Base-by-base conservation (phyloP, 306 rosid species). In the Cicer judaicum region DNA sequence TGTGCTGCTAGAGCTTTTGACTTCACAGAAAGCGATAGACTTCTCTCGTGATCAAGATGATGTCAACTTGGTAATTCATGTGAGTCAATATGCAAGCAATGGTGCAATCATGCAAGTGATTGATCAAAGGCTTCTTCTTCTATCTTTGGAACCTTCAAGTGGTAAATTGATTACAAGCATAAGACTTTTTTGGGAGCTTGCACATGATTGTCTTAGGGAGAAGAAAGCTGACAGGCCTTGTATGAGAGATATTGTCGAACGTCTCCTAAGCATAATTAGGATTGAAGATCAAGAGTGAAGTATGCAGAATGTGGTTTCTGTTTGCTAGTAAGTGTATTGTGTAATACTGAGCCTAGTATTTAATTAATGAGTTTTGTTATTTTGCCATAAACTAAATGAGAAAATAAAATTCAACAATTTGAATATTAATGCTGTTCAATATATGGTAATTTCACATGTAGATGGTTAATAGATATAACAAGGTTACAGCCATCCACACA, bases 1-100 rank as follows among this genome's bases (percentile, higher is more conserved):
- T 5, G 96, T 95, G 63, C 41, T 95, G 86, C 89, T 95, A 8
- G 98, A 95, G 80, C 89, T 94, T 70, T 48, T 92, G 74, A 94
- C 96, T 57, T 92, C 99, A 11, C 90, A 92, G 68, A 94, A 85
- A 60, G 97, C 90, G 50, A 86, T 94, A 7, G 97, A 94, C 64
- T 94, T 94, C 80, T 73, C 89, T 5, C 85, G 97, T 5, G 91
- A 86, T 36, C 81, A 92, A 81, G 96, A 92, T 42, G 85, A 81
- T 53, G 96, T 89, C 2, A 94, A 90, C 72, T 77, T 94, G 9
- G 95, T 90, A 59, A 81, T 88, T 50, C 90, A 82, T 73, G 96
- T 85, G 84, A 85, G 73, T 42, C 85, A 81, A 73, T 78, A 81
- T 82, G 92, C 86, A 12, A 83, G 68, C 54, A 86, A 68, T 43